Percentiles rank a stretch among this genome's conserved stretches.
Conservation (phyloP, 257 asterid species). For the Plantago elongata region DNA sequence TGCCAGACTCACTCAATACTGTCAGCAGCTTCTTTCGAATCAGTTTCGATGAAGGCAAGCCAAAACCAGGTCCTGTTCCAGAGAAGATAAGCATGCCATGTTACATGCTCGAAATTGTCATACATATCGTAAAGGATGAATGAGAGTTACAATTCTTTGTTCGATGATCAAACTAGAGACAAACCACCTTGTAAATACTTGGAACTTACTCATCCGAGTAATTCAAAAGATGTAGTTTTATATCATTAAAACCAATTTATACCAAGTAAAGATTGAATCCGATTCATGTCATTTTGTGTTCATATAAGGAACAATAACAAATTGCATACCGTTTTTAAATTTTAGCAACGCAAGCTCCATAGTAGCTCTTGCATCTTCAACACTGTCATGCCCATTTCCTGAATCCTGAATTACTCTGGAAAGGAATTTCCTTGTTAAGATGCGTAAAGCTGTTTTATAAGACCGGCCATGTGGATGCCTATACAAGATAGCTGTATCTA, state of each 20-base stretch:
- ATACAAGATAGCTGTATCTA: constrained; percentile 86
- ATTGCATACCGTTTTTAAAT: constrained; percentile 46
- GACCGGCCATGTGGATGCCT: constrained; percentile 82
- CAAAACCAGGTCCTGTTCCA: constrained; percentile 79
- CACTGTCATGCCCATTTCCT: constrained; percentile 86
- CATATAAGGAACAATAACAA: constrained; percentile 6
- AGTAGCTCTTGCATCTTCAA: constrained; percentile 93
- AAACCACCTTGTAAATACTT: too few species aligned
- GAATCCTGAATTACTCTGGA: constrained; percentile 83
- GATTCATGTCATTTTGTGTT: constrained; percentile 5
- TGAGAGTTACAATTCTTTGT: too few species aligned
- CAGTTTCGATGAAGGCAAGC: constrained; percentile 57
- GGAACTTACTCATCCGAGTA: too few species aligned
- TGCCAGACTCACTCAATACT: constrained; percentile 74
- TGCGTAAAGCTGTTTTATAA: constrained; percentile 86
- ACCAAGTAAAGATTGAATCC: neutral
- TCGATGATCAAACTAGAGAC: too few species aligned
- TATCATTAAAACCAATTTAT: too few species aligned
- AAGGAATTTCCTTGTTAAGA: constrained; percentile 67
- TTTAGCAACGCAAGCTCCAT: constrained; percentile 82
- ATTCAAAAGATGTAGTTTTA: too few species aligned
- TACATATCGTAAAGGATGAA: too few species aligned
- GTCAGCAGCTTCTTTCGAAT: constrained; percentile 67
- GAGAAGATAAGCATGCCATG: constrained; percentile 17
- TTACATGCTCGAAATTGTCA: neutral